Conservation (phyloP, 805 yeast genomes). For the Hanseniaspora mollemarum region DNA sequence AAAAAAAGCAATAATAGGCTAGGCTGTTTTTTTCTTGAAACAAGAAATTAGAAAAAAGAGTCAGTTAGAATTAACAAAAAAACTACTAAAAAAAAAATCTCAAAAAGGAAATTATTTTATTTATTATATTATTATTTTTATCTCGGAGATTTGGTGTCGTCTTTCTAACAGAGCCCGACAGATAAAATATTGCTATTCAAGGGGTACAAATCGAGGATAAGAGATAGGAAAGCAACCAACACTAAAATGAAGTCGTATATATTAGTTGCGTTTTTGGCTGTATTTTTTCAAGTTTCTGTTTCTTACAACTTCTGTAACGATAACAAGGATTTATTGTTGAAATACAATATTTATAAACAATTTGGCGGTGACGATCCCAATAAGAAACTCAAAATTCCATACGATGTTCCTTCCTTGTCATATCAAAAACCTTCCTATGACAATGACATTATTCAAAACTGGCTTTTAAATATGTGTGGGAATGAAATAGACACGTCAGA, state of each 20-base stretch:
- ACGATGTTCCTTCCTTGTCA: not conserved
- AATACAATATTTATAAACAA: constrained; percentile 5
- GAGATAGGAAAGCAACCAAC: not conserved
- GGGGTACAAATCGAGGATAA: no score
- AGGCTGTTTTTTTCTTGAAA: no score
- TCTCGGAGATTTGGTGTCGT: not conserved
- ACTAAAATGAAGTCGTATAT: not conserved
- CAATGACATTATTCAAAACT: not conserved
- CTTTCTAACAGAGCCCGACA: no score
- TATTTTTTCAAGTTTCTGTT: not conserved
- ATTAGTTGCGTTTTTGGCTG: not conserved
- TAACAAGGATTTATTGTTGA: not conserved
- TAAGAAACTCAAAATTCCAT: not conserved
- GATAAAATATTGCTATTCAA: no score
- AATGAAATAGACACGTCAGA: constrained; percentile 10
- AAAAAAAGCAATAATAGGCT: not conserved
- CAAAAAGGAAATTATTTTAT: not conserved
- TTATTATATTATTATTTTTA: no score
- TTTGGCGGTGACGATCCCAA: constrained; percentile 12
- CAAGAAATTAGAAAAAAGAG: no score
- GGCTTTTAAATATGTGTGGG: constrained; percentile 11
- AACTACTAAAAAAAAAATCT: not conserved
- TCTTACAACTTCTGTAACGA: constrained; percentile 12
- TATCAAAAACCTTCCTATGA: not conserved
- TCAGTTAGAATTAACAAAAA: not conserved